A percentile compares a stretch with the other conserved stretches of the same genome.
Conservation (phyloP, 2,329 filamentous ascomycete species). For the Knufia fluminis region DNA sequence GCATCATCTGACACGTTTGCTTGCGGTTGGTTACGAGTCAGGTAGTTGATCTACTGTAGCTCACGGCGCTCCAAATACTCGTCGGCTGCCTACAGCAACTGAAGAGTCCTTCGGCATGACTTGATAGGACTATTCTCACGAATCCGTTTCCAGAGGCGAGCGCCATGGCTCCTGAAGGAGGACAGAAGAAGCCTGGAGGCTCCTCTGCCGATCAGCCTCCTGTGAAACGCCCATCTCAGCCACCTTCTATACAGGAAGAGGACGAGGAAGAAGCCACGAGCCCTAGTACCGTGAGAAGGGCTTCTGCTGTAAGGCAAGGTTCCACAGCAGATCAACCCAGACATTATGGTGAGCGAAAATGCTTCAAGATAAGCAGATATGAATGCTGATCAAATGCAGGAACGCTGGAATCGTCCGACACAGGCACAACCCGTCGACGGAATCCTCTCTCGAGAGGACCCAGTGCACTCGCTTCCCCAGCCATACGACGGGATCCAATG, state of each 20-base stretch:
- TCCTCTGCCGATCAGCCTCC: not conserved
- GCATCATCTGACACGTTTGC: not conserved
- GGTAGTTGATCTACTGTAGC: too few species aligned
- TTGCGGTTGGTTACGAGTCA: too few species aligned
- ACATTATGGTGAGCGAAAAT: constrained; percentile 10
- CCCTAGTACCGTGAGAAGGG: not conserved
- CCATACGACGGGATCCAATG: not conserved
- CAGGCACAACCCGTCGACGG: not conserved
- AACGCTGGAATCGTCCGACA: constrained; percentile 3
- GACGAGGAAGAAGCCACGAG: not conserved
- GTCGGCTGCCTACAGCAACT: not conserved
- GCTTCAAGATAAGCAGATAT: not conserved
- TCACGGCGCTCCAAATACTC: not conserved
- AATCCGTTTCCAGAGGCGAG: not conserved
- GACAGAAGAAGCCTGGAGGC: not conserved
- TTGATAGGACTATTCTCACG: not conserved
- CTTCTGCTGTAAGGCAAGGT: not conserved
- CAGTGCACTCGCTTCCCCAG: constrained; percentile 6
- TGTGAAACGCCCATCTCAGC: not conserved
- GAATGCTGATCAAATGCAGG: not conserved
- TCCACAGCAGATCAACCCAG: not conserved
- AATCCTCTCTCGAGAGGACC: not conserved
- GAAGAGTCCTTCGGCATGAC: not conserved
- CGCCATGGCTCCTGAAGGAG: not conserved
- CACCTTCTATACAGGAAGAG: constrained; percentile 10